Percentiles rank a stretch among this genome's conserved stretches.
Evolutionary conservation across 2,329 filamentous ascomycete species (phyloP).

Genomic region (Polychaeton citri): DNA sequence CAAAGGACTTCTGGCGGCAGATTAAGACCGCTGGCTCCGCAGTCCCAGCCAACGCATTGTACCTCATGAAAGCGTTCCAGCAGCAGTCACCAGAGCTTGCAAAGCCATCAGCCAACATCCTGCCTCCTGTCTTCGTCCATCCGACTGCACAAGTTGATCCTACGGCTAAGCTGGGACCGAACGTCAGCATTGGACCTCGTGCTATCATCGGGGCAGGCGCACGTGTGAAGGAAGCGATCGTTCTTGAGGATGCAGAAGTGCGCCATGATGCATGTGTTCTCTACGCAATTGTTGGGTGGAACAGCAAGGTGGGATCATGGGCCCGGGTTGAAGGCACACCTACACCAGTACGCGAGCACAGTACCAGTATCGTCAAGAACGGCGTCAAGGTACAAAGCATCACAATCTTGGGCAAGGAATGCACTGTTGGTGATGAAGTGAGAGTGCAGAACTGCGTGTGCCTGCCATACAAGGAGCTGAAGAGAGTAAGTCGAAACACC

Average conservation of each 20-base stretch:
- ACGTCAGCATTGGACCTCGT: conserved; percentile 90
- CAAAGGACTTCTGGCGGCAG: conserved; percentile 98
- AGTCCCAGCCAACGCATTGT: conserved; percentile 90
- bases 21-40: conserved; percentile 98
- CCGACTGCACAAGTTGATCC: conserved; percentile 81
- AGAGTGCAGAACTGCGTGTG: conserved; percentile 97
- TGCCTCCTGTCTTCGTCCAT: conserved; percentile 91
- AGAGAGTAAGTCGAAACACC: conserved; percentile 53
- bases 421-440: conserved; percentile 82
- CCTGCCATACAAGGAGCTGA: conserved; percentile 94
- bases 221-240: conserved; percentile 89
- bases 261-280: conserved; percentile 93
- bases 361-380: conserved; percentile 91
- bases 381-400: conserved; percentile 98
- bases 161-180: conserved; percentile 90
- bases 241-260: conserved; percentile 88
- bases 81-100: conserved; percentile 68
- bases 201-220: conserved; percentile 73
- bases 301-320: conserved; percentile 93
- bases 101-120: conserved; percentile 69
- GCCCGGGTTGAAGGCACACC: conserved; percentile 92
- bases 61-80: conserved; percentile 89
- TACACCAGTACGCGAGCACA: conserved; percentile 74
- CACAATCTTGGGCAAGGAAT: conserved; percentile 95
- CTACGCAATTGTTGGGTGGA: conserved; percentile 95